Evolutionary conservation across 805 yeast genomes (phyloP), one percentile per base, ranked within the genome.

Genomic region (Sugiyamaella smithiae): DNA sequence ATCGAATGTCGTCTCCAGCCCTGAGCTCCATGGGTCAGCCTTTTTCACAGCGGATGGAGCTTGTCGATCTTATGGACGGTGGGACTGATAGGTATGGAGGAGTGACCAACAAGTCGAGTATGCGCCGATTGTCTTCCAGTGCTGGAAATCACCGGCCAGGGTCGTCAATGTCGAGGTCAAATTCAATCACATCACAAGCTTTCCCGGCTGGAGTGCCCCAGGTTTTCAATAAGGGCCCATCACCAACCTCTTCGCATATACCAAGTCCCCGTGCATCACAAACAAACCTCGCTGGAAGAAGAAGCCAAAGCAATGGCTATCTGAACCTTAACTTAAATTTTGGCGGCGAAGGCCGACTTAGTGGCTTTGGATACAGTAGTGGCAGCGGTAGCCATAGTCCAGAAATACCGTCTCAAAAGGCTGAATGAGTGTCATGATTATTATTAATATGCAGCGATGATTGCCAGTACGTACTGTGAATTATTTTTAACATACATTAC

Each of bases 41-140:
- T 25, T 60, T 57, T 46, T 63, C 67, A n/a, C 69, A 65, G 50
- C 56, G 52, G 43, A 50, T 65, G 49, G 67, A 64, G 45, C 61
- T 64, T 6, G 65, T 58, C 40, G 61, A 63, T 28, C 57, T 63
- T 32, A 50, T 57, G 51, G 51, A 49, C 11, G 19, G 54, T 12
- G 14, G 55, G 11, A 56, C 58, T 12, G 61, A 57, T 33, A 48
- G 67, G 22, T 64, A 64, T 48, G 64, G 62, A 23, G 49, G 52
- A n/a, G 62, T 61, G 8, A 37, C 41, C 53, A 51, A 41, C 49
- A 49, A 14, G 24, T 48, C 54, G 26, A 32, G 25, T 43, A 22
- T 29, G 47, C 54, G 38, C 46, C 43, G 50, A 52, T 41, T 37
- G 29, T 53, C 43, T 48, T 46, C 46, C 49, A 56, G 46, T 43